These are phyloP conservation scores for Cercospora brassicicola DNA, from an alignment of 2,329 filamentous ascomycete genomes.

Conservation along the genomic window DNA sequence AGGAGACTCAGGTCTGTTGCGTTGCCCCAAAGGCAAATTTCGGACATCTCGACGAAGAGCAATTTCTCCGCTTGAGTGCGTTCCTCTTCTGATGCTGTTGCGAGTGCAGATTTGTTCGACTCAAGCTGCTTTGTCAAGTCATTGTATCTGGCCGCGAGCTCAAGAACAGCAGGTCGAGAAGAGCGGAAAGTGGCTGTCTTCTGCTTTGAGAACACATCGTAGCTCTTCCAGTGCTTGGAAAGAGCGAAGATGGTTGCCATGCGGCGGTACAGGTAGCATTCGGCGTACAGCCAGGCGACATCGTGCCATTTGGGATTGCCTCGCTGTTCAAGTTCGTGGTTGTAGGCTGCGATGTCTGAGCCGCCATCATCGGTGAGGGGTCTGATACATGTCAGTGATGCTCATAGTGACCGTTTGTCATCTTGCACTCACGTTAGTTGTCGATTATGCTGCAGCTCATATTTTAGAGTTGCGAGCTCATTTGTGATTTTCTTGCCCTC, in stretches of 20 bases:
- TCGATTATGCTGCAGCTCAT: slow-evolving; percentile 89
- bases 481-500: slow-evolving; percentile 88
- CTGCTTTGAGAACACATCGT: slow-evolving; percentile 86
- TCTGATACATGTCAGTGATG: slow-evolving; percentile 43
- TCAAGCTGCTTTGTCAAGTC: slow-evolving; percentile 69
- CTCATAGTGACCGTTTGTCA: background rate
- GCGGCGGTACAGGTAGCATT: slow-evolving; percentile 92
- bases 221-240: slow-evolving; percentile 80
- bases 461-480: slow-evolving; percentile 79
- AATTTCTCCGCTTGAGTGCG: slow-evolving; percentile 69
- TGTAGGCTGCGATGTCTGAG: slow-evolving; percentile 76
- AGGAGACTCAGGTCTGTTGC: slow-evolving; percentile 91
- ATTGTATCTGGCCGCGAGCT: slow-evolving; percentile 76
- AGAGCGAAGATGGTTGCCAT: slow-evolving; percentile 75
- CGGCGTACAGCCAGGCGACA: slow-evolving; percentile 82
- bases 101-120: slow-evolving; percentile 48
- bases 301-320: slow-evolving; percentile 78
- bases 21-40: slow-evolving; percentile 97
- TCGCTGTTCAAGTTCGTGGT: slow-evolving; percentile 75
- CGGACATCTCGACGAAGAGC: slow-evolving; percentile 88
- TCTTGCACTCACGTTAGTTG: slow-evolving; percentile 64
- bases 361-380: slow-evolving; percentile 75
- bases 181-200: slow-evolving; percentile 92
- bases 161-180: slow-evolving; percentile 80
- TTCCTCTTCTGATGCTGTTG: slow-evolving; percentile 51